Evolutionary conservation across 192 early-diverging fungal species (phyloP).

Genomic region (Umbelopsis ramanniana): DNA sequence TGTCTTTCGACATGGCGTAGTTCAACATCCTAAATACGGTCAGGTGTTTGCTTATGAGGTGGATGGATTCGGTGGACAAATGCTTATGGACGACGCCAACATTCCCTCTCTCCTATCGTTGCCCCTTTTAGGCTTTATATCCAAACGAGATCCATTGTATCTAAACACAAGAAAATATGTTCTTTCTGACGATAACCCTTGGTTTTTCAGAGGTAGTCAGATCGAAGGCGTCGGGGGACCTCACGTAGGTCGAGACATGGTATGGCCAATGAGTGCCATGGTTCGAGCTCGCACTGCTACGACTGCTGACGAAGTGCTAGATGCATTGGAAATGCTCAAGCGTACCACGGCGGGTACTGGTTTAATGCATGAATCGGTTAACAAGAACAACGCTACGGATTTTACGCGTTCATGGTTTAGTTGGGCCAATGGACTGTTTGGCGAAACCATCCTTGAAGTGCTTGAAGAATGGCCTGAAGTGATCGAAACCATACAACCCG

Average conservation of each 20-base stretch:
- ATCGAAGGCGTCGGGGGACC: slow-evolving; percentile 66
- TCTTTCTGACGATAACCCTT: slow-evolving; percentile 67
- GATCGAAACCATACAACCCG: slow-evolving; percentile 7
- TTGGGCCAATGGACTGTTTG: slow-evolving; percentile 67
- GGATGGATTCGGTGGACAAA: slow-evolving; percentile 68
- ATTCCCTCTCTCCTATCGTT: slow-evolving; percentile 65
- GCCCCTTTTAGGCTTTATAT: slow-evolving; percentile 64
- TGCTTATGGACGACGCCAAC: slow-evolving; percentile 77
- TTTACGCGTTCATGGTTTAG: slow-evolving; percentile 61
- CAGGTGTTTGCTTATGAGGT: slow-evolving; percentile 70
- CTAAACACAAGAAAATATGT: slow-evolving; percentile 59
- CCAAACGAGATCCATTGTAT: slow-evolving; percentile 54
- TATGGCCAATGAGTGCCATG: slow-evolving; percentile 73
- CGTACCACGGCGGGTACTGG: slow-evolving; percentile 52
- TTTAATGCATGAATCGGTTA: slow-evolving; percentile 71
- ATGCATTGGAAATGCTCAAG: slow-evolving; percentile 61
- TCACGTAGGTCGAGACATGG: slow-evolving; percentile 52
- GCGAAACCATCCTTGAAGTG: slow-evolving; percentile 42
- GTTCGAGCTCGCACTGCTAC: slow-evolving; percentile 58
- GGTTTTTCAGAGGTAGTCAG: slow-evolving; percentile 60
- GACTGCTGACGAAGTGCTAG: slow-evolving; percentile 49
- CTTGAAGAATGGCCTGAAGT: slow-evolving; percentile 26
- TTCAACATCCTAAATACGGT: slow-evolving; percentile 56
- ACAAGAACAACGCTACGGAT: slow-evolving; percentile 38
- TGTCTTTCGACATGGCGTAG: slow-evolving; percentile 52